Base-by-base conservation (phyloP, 2,329 filamentous ascomycete species). In the Aspergillus hiratsukae region DNA sequence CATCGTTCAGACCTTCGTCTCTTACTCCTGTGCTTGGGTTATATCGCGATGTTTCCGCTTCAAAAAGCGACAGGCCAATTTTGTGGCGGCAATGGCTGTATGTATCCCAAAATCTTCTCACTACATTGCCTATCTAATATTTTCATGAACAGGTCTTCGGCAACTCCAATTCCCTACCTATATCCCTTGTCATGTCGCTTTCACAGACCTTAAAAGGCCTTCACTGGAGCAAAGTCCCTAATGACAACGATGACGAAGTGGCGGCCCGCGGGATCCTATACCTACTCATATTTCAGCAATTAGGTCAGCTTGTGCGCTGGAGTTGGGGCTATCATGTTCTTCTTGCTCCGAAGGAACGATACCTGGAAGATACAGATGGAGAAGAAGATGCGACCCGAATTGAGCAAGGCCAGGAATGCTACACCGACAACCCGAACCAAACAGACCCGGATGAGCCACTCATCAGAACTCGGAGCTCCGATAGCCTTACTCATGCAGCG, bases 311-410 rank as follows among this genome's bases (percentile, higher is more conserved):
- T 27, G 87, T 99, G 21, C 85, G 94, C 57, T 99, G 94, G 94
- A 97, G 90, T 61, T 99, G 94, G 94, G 94, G 94, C 10, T 97
- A 96, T 73, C 91, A 96, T 66, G 87, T 97, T 40, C 80, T 99
- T 19, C 80, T 99, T n/a, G 92, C 92, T 19, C 91, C 93, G 19
- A 88, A 90, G 63, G 85, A 87, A 19, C 74, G 78, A 23, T 78
- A 78, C 58, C 66, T 77, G 49, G 77, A 77, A 62, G 74, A 75
- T 49, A 66, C 66, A 3, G 74, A 76, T 37, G 67, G 74, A 41
- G 73, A 70, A 23, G 71, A 70, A 23, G 64, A 64, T 19, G 65
- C 68, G 19, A 67, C 72, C 4, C 59, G 61, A 4, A 66, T 77
- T 31, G 72, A 76, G 57, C 64, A 72, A 54, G 76, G 73, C 7